phyloP scores from a whole-genome alignment of 2,329 filamentous ascomycete genomes.

The Pseudogymnoascus sp. region DNA sequence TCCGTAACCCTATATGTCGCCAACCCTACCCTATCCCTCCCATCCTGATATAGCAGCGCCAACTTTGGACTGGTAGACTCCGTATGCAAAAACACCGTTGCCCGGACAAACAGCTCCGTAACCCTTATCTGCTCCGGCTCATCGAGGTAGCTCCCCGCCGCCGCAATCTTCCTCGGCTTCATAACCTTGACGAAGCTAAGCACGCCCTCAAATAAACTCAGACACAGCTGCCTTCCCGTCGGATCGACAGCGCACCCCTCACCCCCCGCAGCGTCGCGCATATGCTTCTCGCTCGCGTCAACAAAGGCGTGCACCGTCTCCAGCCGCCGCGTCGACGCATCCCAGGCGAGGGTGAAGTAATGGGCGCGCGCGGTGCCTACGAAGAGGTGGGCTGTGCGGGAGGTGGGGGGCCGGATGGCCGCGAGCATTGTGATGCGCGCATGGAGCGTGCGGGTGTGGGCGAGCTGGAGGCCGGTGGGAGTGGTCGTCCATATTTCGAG shows the following conservation, averaged over 20 bases:
- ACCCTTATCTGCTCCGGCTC: slow-evolving; percentile 55
- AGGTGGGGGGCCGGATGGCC: slow-evolving; percentile 66
- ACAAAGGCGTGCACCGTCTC: slow-evolving; percentile 42
- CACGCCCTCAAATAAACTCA: slow-evolving; percentile 62
- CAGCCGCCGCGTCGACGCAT: slow-evolving; percentile 45
- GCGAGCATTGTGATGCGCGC: slow-evolving; percentile 82
- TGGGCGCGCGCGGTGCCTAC: slow-evolving; percentile 83
- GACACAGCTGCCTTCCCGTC: slow-evolving; percentile 56
- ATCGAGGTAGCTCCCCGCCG: slow-evolving; percentile 44
- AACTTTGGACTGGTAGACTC: slow-evolving; percentile 48
- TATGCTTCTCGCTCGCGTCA: slow-evolving; percentile 49
- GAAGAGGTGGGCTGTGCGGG: slow-evolving; percentile 75
- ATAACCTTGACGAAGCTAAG: slow-evolving; percentile 56
- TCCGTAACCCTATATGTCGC: slow-evolving; percentile 55
- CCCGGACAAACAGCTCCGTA: slow-evolving; percentile 58
- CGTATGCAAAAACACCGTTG: slow-evolving; percentile 57
- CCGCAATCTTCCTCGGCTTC: slow-evolving; percentile 43
- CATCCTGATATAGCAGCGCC: slow-evolving; percentile 58
- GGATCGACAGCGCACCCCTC: slow-evolving; percentile 81
- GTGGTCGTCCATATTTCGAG: slow-evolving; percentile 73
- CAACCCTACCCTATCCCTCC: slow-evolving; percentile 47
- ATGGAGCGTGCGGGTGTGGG: slow-evolving; percentile 66
- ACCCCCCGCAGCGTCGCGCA: slow-evolving; percentile 72
- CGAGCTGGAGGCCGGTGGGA: slow-evolving; percentile 54
- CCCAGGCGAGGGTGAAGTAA: slow-evolving; percentile 87